Conservation (phyloP, 257 asterid genomes). For the Solanum arcanum region DNA sequence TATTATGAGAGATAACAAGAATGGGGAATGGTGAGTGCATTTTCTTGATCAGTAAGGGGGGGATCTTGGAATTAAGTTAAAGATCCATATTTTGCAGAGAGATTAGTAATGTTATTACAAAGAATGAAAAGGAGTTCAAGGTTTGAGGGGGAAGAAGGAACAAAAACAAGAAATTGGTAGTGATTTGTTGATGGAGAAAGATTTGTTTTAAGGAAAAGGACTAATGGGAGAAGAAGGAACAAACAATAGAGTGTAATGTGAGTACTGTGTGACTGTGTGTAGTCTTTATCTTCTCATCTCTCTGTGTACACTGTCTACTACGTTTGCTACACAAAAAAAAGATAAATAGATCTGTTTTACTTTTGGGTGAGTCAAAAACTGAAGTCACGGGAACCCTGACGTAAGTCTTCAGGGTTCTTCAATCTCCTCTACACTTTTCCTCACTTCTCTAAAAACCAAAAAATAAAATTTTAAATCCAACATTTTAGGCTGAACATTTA, state of each 20-base stretch:
- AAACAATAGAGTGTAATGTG: not conserved
- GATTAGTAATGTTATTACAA: not conserved
- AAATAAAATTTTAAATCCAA: too few species aligned
- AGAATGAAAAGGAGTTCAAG: not conserved
- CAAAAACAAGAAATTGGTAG: not conserved
- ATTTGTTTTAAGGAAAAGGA: not conserved
- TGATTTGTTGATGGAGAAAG: not conserved
- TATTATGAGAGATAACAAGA: not conserved
- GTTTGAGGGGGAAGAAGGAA: not conserved
- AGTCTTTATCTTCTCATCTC: not conserved
- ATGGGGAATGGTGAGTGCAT: not conserved
- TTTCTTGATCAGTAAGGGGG: not conserved
- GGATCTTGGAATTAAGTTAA: not conserved
- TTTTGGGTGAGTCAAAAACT: not conserved
- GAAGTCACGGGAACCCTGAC: not conserved
- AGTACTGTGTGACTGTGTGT: not conserved
- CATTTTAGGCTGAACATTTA: too few species aligned
- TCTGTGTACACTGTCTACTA: not conserved
- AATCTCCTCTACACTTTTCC: not conserved
- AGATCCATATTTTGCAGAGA: not conserved
- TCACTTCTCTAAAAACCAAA: not conserved
- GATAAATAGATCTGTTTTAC: not conserved
- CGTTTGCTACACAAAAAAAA: not conserved
- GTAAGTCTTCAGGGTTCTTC: not conserved
- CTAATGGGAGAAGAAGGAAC: conserved; percentile 2